phyloP scores from a whole-genome alignment of 257 asterid species.

The Misopates orontium region DNA sequence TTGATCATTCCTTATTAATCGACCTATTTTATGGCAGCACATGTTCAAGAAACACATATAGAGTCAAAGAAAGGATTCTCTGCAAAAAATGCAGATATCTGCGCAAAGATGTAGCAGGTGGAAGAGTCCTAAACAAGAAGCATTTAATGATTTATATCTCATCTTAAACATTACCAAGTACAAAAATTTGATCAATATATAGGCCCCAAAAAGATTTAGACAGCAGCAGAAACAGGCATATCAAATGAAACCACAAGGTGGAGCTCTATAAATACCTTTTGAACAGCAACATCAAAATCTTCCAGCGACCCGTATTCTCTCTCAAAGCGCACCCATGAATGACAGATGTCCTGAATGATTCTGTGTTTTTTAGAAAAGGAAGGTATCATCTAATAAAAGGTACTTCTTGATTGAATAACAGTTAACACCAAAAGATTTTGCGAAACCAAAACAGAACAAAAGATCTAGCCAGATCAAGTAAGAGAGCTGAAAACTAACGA shows the following conservation, averaged over 20 bases:
- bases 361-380: constrained; percentile 69
- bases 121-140: constrained; percentile 13
- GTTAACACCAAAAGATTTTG: constrained; percentile 13
- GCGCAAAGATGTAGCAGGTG: neutral
- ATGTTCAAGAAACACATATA: constrained; percentile 3
- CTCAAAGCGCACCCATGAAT: constrained; percentile 93
- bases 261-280: constrained; percentile 55
- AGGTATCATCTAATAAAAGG: constrained; percentile 69
- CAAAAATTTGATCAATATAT: neutral
- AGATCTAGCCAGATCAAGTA: constrained; percentile 15
- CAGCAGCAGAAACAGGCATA: neutral
- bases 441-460: constrained; percentile 6
- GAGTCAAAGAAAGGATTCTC: neutral
- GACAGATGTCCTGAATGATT: constrained; percentile 94
- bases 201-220: neutral
- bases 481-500: neutral
- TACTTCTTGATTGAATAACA: constrained; percentile 27
- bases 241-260: no score
- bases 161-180: neutral
- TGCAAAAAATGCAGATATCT: neutral
- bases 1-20: constrained; percentile 9
- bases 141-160: constrained; percentile 2
- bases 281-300: constrained; percentile 76
- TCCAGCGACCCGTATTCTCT: constrained; percentile 86
- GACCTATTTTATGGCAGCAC: constrained; percentile 11